Conservation (phyloP, 306 rosid genomes). For the Fragaria iinumae region DNA sequence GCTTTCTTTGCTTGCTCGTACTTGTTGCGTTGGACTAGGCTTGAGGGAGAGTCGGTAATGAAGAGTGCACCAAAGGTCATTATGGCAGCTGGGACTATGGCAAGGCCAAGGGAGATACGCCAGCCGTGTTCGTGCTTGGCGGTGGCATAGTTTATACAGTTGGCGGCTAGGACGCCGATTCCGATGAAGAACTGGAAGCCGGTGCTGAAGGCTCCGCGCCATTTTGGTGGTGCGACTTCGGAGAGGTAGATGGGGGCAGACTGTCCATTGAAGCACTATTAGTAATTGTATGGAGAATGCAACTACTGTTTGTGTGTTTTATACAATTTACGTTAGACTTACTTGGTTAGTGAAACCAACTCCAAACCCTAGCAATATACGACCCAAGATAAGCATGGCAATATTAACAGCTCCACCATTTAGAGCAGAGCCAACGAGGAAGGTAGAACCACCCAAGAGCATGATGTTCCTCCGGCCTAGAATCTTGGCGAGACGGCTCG, state of each 20-base stretch:
- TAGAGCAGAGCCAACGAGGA: conserved; percentile 53
- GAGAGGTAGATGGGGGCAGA: conserved; percentile 69
- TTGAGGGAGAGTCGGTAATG: conserved; percentile 55
- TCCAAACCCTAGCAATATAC: conserved; percentile 67
- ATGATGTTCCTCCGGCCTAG: conserved; percentile 53
- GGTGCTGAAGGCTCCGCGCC: conserved; percentile 76
- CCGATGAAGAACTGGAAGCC: conserved; percentile 66
- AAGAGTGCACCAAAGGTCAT: conserved; percentile 53
- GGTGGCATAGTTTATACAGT: conserved; percentile 57
- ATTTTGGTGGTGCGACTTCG: conserved; percentile 71
- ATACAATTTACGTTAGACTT: conserved; percentile 9
- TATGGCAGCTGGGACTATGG: conserved; percentile 45
- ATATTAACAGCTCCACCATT: conserved; percentile 63
- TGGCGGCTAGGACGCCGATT: conserved; percentile 49
- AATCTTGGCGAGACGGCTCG: conserved; percentile 43
- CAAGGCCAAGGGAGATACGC: conserved; percentile 73
- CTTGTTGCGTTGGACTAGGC: conserved; percentile 58
- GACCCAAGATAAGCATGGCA: conserved; percentile 73
- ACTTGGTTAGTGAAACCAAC: conserved; percentile 79
- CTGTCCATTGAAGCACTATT: conserved; percentile 19
- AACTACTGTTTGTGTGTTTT: background rate
- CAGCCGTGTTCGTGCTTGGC: conserved; percentile 63
- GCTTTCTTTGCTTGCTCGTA: conserved; percentile 45
- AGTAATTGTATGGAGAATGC: background rate
- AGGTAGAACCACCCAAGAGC: conserved; percentile 55